Conservation (phyloP, 306 rosid species). For the Begonia loranthoides region DNA sequence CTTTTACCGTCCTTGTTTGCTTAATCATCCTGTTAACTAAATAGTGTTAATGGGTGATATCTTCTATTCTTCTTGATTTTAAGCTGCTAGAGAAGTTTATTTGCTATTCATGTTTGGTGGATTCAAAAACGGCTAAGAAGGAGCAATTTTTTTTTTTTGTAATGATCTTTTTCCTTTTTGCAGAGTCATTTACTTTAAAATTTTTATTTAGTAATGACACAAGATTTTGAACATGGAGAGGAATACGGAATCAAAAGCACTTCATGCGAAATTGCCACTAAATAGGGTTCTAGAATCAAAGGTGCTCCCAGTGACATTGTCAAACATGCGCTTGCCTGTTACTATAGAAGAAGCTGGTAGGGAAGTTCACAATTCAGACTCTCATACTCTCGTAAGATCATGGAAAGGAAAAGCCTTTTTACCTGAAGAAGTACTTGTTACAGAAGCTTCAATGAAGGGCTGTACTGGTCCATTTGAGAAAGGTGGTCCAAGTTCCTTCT, state of each 20-base stretch:
- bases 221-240: conserved; percentile 52
- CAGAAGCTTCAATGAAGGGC: conserved; percentile 40
- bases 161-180: conserved; percentile 16
- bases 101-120: conserved; percentile 3
- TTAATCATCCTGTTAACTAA: too few relatives aligned
- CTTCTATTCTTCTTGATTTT: too few relatives aligned
- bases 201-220: conserved; percentile 31
- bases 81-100: neutral
- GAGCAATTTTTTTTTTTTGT: conserved; percentile 1
- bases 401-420: conserved; percentile 54
- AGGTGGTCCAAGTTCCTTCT: conserved; percentile 55
- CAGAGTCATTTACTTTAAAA: conserved; percentile 28
- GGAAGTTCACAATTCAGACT: conserved; percentile 28
- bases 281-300: conserved; percentile 11
- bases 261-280: conserved; percentile 35
- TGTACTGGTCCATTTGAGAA: conserved; percentile 48
- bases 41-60: too few relatives aligned
- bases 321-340: conserved; percentile 39
- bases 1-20: too few relatives aligned
- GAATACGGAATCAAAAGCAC: conserved; percentile 51
- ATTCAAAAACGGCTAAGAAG: conserved; percentile 1
- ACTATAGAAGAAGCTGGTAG: conserved; percentile 39
- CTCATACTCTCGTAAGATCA: conserved; percentile 26
- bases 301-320: conserved; percentile 12
- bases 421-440: conserved; percentile 38